Conservation (phyloP, 768 basidiomycete genomes). For the Termitomyces sp. region DNA sequence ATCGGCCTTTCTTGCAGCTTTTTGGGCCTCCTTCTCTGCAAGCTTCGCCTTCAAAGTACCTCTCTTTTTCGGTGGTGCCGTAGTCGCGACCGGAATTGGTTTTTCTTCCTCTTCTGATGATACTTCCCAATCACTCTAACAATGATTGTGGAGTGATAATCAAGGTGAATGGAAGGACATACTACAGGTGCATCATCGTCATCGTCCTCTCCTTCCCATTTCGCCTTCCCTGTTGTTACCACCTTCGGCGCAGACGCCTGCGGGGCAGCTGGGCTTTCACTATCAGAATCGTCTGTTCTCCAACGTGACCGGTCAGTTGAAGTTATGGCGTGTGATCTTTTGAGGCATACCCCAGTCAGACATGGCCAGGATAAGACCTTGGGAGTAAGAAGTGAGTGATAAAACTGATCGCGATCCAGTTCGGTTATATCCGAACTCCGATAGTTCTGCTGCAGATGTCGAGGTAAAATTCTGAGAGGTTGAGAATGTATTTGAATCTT, state of each 20-base stretch:
- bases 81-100: conserved; percentile 36
- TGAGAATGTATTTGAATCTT: neutral
- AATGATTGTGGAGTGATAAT: conserved; percentile 8
- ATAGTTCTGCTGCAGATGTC: conserved; percentile 13
- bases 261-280: conserved; percentile 25
- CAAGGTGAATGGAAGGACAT: conserved; percentile 23
- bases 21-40: conserved; percentile 84
- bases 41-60: conserved; percentile 88
- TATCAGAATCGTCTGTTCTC: conserved; percentile 28
- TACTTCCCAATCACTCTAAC: conserved; percentile 93
- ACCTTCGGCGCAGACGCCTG: conserved; percentile 19
- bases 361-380: conserved; percentile 20
- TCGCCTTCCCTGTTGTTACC: conserved; percentile 37
- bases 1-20: conserved; percentile 41
- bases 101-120: conserved; percentile 68
- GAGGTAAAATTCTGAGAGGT: conserved; percentile 7
- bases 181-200: conserved; percentile 78
- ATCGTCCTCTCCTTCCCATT: conserved; percentile 92
- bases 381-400: conserved; percentile 4
- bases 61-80: conserved; percentile 83
- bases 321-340: neutral
- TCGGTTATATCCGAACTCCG: conserved; percentile 11
- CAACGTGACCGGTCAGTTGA: conserved; percentile 1
- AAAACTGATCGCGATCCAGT: conserved; percentile 22
- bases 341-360: conserved; percentile 34